Evolutionary conservation across 306 rosid species (phyloP), one percentile per base, ranked within the genome.

Genomic region (Ormosia semicastrata): DNA sequence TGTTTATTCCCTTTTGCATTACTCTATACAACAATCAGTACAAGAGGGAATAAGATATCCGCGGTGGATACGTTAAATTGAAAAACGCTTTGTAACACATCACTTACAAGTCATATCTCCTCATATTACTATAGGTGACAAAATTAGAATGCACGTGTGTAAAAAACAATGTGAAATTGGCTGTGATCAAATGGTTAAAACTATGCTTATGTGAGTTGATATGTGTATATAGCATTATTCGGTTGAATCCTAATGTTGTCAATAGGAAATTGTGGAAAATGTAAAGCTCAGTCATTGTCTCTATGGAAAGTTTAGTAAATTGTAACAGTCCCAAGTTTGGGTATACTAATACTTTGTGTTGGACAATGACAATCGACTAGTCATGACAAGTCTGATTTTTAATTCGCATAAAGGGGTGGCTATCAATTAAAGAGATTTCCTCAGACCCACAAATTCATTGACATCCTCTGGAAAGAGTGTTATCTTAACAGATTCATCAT

Each of bases 211-310:
- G 0, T 24, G 24, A 24, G 24, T 24, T 24, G 24, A 24, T 24
- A 24, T 24, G 24, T 24, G 24, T 24, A 24, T 24, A 24, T 24
- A 24, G 24, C 24, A 24, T 24, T 24, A 24, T 24, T 24, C 24
- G 39, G 67, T 18, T 54, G 47, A 46, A 53, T 68, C 71, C 76
- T 71, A 44, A 50, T 81, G 78, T 82, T 79, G 73, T 62, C 32
- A 5, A 80, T 57, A 70, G 81, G 69, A 69, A 71, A 78, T 33
- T 83, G 78, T 75, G 73, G 58, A 67, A 66, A 76, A 66, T 32
- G 58, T 71, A 56, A 76, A 56, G 66, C 86, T 30, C 39, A 70
- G 82, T 86, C 88, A 66, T 74, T 88, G 73, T 84, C 87, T 69
- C 49, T 71, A 91, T 86, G 85, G 81, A 84, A 54, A 73, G 75